These are phyloP conservation scores for Ramaria sp. DNA, from an alignment of 768 basidiomycete species.

Conservation along the genomic window DNA sequence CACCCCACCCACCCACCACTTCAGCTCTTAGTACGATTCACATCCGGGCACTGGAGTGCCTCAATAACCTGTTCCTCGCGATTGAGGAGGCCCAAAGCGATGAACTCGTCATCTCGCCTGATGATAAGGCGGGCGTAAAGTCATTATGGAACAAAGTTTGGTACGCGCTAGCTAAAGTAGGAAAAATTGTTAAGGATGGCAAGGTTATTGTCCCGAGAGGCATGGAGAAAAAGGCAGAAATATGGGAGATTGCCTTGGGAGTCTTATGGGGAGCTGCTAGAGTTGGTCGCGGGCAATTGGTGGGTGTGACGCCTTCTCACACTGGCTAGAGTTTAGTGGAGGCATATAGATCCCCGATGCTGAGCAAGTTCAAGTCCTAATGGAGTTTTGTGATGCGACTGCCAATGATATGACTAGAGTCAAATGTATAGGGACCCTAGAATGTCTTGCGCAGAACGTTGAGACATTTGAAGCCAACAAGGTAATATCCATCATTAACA, in stretches of 20 bases:
- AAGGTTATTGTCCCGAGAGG: slow-evolving; percentile 31
- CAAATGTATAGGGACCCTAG: slow-evolving; percentile 77
- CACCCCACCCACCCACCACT: slow-evolving; percentile 80
- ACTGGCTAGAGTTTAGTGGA: background rate
- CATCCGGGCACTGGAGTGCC: slow-evolving; percentile 74
- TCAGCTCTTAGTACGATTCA: slow-evolving; percentile 79
- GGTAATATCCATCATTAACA: slow-evolving; percentile 22
- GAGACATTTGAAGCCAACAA: slow-evolving; percentile 55
- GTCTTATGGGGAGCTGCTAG: slow-evolving; percentile 83
- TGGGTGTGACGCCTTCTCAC: slow-evolving; percentile 19
- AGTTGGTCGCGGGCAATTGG: slow-evolving; percentile 60
- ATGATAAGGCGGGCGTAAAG: slow-evolving; percentile 38
- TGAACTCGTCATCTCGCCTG: slow-evolving; percentile 29
- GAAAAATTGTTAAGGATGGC: slow-evolving; percentile 35
- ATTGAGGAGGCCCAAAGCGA: slow-evolving; percentile 32
- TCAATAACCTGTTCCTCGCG: slow-evolving; percentile 83
- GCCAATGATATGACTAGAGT: slow-evolving; percentile 49
- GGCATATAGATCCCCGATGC: slow-evolving; percentile 40
- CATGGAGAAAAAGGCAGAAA: slow-evolving; percentile 58
- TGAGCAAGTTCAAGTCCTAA: slow-evolving; percentile 53
- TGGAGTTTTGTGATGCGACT: slow-evolving; percentile 50
- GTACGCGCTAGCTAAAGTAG: slow-evolving; percentile 47
- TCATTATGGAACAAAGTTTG: slow-evolving; percentile 59
- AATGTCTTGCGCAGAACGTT: slow-evolving; percentile 68
- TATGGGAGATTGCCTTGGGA: slow-evolving; percentile 74